Conservation (phyloP, 1,284 basidiomycete species). For the Cutaneotrichosporon sp. region DNA sequence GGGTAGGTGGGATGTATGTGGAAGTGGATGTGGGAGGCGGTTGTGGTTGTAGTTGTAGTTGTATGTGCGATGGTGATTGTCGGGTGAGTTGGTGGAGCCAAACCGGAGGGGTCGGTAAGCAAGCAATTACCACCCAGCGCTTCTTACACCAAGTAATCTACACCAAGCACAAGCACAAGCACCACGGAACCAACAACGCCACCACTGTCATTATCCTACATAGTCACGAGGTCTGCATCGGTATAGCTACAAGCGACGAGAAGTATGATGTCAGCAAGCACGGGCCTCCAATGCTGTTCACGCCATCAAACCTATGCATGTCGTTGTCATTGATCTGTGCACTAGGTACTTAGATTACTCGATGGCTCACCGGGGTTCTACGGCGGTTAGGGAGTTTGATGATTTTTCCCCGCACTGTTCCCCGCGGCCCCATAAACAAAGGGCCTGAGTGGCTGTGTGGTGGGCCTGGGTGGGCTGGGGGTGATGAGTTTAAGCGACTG, state of each 20-base stretch:
- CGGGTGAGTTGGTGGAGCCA: constrained; percentile 1
- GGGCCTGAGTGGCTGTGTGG: not conserved
- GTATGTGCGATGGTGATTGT: not conserved
- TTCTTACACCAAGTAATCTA: too few species aligned
- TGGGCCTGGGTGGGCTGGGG: too few species aligned
- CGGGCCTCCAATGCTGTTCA: not conserved
- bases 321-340: not conserved
- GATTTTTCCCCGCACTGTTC: not conserved
- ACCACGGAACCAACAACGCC: not conserved
- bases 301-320: not conserved
- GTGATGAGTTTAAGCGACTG: too few species aligned
- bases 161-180: too few species aligned
- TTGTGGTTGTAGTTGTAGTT: not conserved
- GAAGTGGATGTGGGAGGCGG: not conserved
- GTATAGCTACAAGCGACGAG: not conserved
- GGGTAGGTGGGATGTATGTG: not conserved
- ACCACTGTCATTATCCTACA: not conserved
- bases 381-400: not conserved
- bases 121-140: not conserved
- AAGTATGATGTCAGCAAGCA: too few species aligned
- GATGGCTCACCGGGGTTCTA: not conserved
- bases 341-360: not conserved
- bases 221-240: not conserved
- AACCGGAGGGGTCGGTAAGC: constrained; percentile 4
- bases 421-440: not conserved